These are phyloP conservation scores for Ophiostoma australiae DNA, from an alignment of 2,329 filamentous ascomycete species.

Conservation along the genomic window DNA sequence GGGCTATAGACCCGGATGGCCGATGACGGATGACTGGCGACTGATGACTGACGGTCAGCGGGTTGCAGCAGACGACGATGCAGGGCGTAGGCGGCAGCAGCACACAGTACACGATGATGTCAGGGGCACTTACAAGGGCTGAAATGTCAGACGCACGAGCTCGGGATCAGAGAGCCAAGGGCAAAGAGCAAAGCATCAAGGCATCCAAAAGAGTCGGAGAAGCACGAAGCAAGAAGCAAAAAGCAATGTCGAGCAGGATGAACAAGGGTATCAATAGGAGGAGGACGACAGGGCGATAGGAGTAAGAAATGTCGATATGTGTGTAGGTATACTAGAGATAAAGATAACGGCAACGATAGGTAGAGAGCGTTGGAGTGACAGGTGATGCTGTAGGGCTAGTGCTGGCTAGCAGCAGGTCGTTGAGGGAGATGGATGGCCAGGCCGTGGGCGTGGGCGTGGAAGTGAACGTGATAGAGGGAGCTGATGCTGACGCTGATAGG, in stretches of 20 bases:
- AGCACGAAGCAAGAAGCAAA: background rate
- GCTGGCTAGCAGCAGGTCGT: background rate
- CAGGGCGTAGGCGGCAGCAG: background rate
- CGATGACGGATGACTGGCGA: too few species aligned
- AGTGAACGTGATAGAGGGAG: background rate
- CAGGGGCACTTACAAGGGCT: background rate
- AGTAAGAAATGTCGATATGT: background rate
- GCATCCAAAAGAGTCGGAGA: background rate
- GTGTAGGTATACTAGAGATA: background rate
- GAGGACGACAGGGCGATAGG: background rate
- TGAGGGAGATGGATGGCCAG: background rate
- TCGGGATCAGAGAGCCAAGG: too few species aligned
- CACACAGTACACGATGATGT: background rate
- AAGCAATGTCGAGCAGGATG: background rate
- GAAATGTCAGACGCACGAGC: background rate
- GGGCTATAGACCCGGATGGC: background rate
- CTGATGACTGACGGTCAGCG: background rate
- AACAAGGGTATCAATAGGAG: background rate
- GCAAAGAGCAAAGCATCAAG: background rate
- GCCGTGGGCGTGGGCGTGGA: background rate
- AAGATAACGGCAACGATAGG: background rate
- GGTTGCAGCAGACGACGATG: background rate
- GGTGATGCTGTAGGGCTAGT: conserved; percentile 2
- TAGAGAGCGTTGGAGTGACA: background rate
- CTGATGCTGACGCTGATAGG: conserved; percentile 13